Evolutionary conservation across 78 protist species (phyloP), one percentile per base, ranked within the genome.

Genomic region (Dictyostelium discoideum): DNA sequence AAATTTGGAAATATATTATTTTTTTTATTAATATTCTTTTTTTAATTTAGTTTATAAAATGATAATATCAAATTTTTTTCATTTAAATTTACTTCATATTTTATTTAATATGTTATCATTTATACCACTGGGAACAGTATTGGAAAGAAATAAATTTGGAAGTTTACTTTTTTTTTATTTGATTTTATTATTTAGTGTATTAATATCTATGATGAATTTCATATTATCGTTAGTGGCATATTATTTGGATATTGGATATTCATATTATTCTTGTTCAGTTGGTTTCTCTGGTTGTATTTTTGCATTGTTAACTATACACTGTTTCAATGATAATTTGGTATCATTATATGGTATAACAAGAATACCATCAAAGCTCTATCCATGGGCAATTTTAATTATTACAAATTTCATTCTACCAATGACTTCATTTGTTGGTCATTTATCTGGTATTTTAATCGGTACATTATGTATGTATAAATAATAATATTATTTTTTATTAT

Each of bases 241-340:
- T 3, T 48, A 22, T n/a, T 60, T 50, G 32, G 80, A 76, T 40
- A 39, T 67, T 29, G 26, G 24, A 18, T 10, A 16, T 16, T 37
- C 67, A 2, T 37, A 40, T 26, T 81, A 80, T 46, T 18, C 40
- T 18, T 88, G 94, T 44, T 5, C 32, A 7, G 32, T 78, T 46
- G 94, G 94, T 57, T 46, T 88, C 5, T 88, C 94, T 26, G 94
- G 94, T 67, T 46, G 82, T n/a, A 26, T 88, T 7, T 88, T 88
- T 65, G 86, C 87, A 9, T 42, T 88, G 7, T 50, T 88, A 1
- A 82, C 82, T n/a, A 88, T 88, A 10, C 74, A 81, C 37, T 88
- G 77, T 50, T 87, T 50, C 65, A 84, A 57, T 8, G 50, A 79
- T 44, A 10, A 8, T 5, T 24, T 29, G 18, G 84, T 85, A 0